phyloP scores from a whole-genome alignment of 352 stramenopile species.

The Pythium coloratum region DNA sequence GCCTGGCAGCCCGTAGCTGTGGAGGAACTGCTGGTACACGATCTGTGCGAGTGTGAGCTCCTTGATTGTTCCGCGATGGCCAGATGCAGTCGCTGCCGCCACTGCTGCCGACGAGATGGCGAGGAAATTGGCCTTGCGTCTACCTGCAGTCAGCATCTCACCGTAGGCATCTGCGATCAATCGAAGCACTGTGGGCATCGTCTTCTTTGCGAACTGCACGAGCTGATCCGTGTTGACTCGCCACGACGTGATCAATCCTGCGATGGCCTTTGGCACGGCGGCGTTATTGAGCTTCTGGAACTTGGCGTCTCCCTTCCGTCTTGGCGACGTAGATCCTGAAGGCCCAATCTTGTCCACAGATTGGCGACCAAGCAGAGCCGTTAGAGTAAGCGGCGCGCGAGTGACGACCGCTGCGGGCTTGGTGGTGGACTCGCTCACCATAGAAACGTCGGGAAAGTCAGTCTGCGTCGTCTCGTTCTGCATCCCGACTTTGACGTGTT shows the following conservation, averaged over 20 bases:
- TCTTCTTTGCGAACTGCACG: slow-evolving; percentile 76
- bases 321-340: slow-evolving; percentile 7
- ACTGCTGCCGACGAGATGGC: not conserved
- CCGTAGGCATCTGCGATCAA: slow-evolving; percentile 75
- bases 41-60: slow-evolving; percentile 64
- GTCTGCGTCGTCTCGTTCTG: slow-evolving; percentile 60
- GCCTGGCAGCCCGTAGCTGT: slow-evolving; percentile 70
- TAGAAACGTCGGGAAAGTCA: not conserved
- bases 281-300: slow-evolving; percentile 77
- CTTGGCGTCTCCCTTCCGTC: slow-evolving; percentile 52
- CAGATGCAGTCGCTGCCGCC: not conserved
- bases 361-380: slow-evolving; percentile 40
- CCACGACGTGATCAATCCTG: slow-evolving; percentile 76
- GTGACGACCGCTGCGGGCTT: not conserved
- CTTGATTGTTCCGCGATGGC: slow-evolving; percentile 8
- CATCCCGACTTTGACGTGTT: slow-evolving; percentile 48
- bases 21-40: slow-evolving; percentile 82
- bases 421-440: slow-evolving; percentile 24
- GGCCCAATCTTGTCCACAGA: not conserved
- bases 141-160: slow-evolving; percentile 61
- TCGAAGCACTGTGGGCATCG: slow-evolving; percentile 57
- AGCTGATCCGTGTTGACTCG: slow-evolving; percentile 83
- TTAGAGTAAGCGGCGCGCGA: slow-evolving; percentile 47
- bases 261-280: slow-evolving; percentile 59
- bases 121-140: slow-evolving; percentile 39